Evolutionary conservation across 495 filamentous ascomycete species (phyloP), one percentile per base, ranked within the genome.

Genomic region (Hypoxylon intermedium): DNA sequence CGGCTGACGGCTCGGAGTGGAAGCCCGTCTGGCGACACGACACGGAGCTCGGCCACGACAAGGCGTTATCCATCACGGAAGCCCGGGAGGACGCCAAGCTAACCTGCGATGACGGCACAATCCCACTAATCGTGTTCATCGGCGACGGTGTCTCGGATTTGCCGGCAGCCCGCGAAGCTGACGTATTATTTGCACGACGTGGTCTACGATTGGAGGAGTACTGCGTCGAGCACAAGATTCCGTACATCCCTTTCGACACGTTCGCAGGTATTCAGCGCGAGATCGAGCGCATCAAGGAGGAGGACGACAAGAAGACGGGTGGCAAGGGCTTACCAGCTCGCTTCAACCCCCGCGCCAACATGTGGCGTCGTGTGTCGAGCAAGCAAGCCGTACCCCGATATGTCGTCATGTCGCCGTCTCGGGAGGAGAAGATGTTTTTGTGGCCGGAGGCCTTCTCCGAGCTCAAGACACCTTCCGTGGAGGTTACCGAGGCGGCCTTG

Each of bases 91-190:
- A 77, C 31, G 87, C 85, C 0, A 75, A 79, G 30, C 69, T 81
- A 5, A 71, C 77, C 42, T 81, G 78, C 46, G 79, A 80, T 1
- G 82, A 88, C 28, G 84, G 81, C 44, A 83, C 86, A 11, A 82
- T 89, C 38, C 89, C 89, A 5, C 77, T 88, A 1, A 86, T 91
- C 54, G 75, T 91, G 34, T 92, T 91, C 70, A 89, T 91, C 60
- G 88, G 89, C 45, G 89, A 91, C 70, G 89, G 89, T 1, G 87
- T 92, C 12, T 89, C 86, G 5, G 89, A 91, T 63, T 82, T 91
- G 6, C 81, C 89, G 0, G 89, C 89, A 12, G 87, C 89, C 0
- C 79, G 85, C 28, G 82, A 92, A 59, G 89, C 89, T 9, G 89
- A 91, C 67, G 87, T 92, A 0, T 82, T 92, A 24, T 92, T 92